A percentile compares a stretch with the other conserved stretches of the same genome.
Evolutionary conservation across 2,329 filamentous ascomycete species (phyloP).

Genomic region (Madurella fahalii): DNA sequence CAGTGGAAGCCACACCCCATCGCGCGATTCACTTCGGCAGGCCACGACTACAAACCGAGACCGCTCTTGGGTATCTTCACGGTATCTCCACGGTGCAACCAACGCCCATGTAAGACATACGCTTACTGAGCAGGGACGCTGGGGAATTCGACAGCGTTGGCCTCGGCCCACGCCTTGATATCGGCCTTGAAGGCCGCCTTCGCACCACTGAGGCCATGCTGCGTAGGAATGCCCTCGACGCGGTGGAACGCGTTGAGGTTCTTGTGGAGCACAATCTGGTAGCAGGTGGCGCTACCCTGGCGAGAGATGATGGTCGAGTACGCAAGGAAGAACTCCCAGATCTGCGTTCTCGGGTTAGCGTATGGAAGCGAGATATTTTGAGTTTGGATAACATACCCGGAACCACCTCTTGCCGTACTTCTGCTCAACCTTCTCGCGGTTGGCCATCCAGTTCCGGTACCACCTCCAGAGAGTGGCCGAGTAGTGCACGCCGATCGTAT

Average conservation of each 20-base stretch:
- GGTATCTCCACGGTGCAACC: neutral
- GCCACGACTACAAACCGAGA: neutral
- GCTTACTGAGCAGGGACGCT: slow-evolving; percentile 27
- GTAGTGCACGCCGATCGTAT: slow-evolving; percentile 96
- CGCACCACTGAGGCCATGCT: slow-evolving; percentile 66
- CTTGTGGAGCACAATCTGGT: slow-evolving; percentile 82
- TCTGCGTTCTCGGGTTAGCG: slow-evolving; percentile 45
- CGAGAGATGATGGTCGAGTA: slow-evolving; percentile 80
- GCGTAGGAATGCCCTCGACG: slow-evolving; percentile 65
- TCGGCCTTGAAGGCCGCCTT: slow-evolving; percentile 36
- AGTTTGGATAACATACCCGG: slow-evolving; percentile 60
- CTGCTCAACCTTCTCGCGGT: slow-evolving; percentile 84
- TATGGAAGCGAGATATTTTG: slow-evolving; percentile 2
- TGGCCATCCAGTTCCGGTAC: slow-evolving; percentile 98
- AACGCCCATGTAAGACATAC: neutral
- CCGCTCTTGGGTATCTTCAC: neutral
- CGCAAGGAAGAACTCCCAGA: slow-evolving; percentile 89
- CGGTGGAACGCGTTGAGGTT: slow-evolving; percentile 86
- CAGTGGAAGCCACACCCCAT: no score
- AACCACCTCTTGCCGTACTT: slow-evolving; percentile 97
- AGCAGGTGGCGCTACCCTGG: slow-evolving; percentile 81
- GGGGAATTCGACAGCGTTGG: slow-evolving; percentile 31
- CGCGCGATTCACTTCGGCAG: neutral
- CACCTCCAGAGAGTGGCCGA: slow-evolving; percentile 94
- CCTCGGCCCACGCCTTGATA: slow-evolving; percentile 31